Evolutionary conservation across 225 moss, liverwort and hornwort species (phyloP).

Genomic region (Sphagnum tenellum): DNA sequence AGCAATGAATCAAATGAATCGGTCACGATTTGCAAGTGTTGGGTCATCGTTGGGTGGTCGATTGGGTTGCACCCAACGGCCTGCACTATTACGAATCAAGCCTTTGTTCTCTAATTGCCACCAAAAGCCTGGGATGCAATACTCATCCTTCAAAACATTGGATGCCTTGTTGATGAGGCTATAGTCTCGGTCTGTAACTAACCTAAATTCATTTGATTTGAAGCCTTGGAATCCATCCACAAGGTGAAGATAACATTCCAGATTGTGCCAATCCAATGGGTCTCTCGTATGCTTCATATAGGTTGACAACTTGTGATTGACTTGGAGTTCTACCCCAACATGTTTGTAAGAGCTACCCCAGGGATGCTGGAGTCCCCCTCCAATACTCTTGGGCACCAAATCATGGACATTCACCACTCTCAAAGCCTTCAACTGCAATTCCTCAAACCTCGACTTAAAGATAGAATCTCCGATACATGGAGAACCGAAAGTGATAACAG

Average conservation of each 20-base stretch:
- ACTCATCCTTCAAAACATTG: conserved; percentile 17
- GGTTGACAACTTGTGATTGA: conserved; percentile 26
- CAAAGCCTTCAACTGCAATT: conserved; percentile 41
- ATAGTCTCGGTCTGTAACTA: conserved; percentile 19
- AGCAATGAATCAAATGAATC: conserved; percentile 13
- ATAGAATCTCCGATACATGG: conserved; percentile 56
- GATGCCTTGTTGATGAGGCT: conserved; percentile 30
- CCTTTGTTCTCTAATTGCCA: conserved; percentile 51
- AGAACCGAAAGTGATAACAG: conserved; percentile 46
- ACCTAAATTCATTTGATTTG: conserved; percentile 18
- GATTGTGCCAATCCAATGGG: conserved; percentile 13
- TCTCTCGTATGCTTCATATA: conserved; percentile 28
- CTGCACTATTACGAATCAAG: conserved; percentile 9
- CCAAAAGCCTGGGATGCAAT: conserved; percentile 31
- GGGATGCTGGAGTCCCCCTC: conserved; percentile 26
- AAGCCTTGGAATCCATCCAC: conserved; percentile 27
- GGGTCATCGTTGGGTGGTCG: conserved; percentile 22
- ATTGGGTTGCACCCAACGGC: conserved; percentile 27
- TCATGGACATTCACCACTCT: conserved; percentile 53
- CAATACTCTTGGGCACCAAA: conserved; percentile 36
- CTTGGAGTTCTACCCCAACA: conserved; percentile 29
- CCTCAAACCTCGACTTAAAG: conserved; percentile 39
- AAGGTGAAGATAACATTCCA: conserved; percentile 44
- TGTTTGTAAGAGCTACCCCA: conserved; percentile 45
- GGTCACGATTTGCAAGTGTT: conserved; percentile 23